Evolutionary conservation across 345 rosid species (phyloP), one percentile per base, ranked within the genome.

Genomic region (Jatropha curcas): DNA sequence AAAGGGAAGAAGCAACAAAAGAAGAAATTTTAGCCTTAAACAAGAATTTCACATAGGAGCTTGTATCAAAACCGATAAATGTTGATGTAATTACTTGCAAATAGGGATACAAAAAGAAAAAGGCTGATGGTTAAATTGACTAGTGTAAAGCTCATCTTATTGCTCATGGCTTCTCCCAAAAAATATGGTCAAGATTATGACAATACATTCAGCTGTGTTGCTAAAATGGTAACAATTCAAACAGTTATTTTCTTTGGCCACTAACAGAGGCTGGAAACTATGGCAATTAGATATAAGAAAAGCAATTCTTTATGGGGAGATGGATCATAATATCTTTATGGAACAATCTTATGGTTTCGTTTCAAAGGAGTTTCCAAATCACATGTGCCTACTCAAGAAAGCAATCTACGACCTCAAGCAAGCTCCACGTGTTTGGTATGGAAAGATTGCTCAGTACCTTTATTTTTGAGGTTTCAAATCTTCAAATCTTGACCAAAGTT

Each of bases 11-110:
- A n/a, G n/a, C n/a, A n/a, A n/a, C n/a, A n/a, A n/a, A n/a, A n/a
- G n/a, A n/a, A n/a, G n/a, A n/a, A n/a, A n/a, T n/a, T n/a, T n/a
- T n/a, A n/a, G n/a, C n/a, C n/a, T n/a, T n/a, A n/a, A n/a, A 39
- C 1, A 39, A 39, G 43, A 39, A 39, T 39, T 65, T 1, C 11
- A 68, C 33, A 1, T 34, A 5, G 72, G 72, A 68, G 61, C 51
- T 68, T 52, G 35, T 68, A 20, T 46, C 30, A 31, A 52, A 53
- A n/a, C 35, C 22, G 24, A 22, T 34, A 4, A 28, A 68, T 51
- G 30, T 2, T 30, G 71, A 52, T 30, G 2, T 68, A 52, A 19
- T 52, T 68, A 51, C 72, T 8, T 53, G 72, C 4, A 53, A 68
- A 68, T 55, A 25, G 25, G 41, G 19, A 16, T 61, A 61, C 25